phyloP scores from a whole-genome alignment of 495 filamentous ascomycete genomes.

The Xylaria longipes region DNA sequence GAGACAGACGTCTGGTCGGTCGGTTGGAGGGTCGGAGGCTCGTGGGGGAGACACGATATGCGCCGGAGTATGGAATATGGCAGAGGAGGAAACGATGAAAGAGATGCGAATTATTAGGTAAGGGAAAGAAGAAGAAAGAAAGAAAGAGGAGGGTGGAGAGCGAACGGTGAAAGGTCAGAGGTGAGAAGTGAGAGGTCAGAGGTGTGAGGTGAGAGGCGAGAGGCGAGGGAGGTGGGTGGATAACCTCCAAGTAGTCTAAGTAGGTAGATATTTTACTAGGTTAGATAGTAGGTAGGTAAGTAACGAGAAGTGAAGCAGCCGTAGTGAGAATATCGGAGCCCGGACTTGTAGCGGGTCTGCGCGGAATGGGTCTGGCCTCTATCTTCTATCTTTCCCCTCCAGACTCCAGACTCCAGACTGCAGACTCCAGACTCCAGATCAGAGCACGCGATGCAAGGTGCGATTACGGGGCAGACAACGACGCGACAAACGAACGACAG shows the following conservation, averaged over 20 bases:
- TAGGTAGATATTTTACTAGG: conserved; percentile 4
- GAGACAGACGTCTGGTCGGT: not conserved
- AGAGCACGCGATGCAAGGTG: conserved; percentile 2
- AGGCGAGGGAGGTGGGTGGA: not conserved
- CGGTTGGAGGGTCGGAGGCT: not conserved
- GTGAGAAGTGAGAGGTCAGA: not conserved
- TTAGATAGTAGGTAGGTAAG: not conserved
- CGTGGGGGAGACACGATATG: conserved; percentile 7
- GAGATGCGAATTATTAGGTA: conserved; percentile 10
- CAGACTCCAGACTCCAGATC: too few species aligned
- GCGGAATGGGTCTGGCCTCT: conserved; percentile 3
- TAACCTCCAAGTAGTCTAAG: conserved; percentile 6
- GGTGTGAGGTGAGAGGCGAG: conserved; percentile 4
- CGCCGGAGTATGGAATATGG: conserved; percentile 9
- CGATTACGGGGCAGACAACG: not conserved
- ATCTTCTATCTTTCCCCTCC: not conserved
- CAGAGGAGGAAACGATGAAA: not conserved
- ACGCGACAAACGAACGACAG: not conserved
- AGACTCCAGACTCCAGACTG: too few species aligned
- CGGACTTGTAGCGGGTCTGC: conserved; percentile 17
- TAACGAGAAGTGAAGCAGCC: not conserved
- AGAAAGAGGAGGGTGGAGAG: not conserved
- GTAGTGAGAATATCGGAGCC: conserved; percentile 11
- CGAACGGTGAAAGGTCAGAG: not conserved
- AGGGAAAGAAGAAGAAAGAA: not conserved